Conservation (phyloP, 2,329 filamentous ascomycete genomes). For the Penicillium freii region DNA sequence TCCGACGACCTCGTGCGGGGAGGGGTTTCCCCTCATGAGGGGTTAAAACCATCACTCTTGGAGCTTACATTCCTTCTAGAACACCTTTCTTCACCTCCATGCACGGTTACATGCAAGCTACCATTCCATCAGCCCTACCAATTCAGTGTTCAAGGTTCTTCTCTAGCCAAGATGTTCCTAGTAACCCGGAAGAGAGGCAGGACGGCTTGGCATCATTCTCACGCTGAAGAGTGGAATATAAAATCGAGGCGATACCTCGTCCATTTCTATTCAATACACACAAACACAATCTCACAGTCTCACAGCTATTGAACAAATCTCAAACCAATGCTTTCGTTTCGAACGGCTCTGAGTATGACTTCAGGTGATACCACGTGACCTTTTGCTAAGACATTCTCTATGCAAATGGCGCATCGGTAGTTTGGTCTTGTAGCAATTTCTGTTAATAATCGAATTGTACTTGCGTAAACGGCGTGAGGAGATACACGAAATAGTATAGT, state of each 20-base stretch:
- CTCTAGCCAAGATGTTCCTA: background rate
- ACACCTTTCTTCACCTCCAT: no score
- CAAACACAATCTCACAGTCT: background rate
- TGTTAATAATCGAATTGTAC: no score
- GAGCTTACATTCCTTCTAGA: background rate
- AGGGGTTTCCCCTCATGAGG: constrained; percentile 8
- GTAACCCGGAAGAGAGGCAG: background rate
- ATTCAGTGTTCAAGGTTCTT: background rate
- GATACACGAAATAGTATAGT: no score
- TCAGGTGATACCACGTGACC: no score
- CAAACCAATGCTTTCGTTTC: no score
- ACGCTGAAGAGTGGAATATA: background rate
- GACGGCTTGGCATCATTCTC: background rate
- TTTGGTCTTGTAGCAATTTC: no score
- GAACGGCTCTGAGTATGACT: no score
- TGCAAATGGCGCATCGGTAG: no score
- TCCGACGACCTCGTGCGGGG: background rate
- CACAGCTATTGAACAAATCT: background rate
- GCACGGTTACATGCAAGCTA: no score
- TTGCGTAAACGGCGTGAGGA: no score
- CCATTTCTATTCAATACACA: background rate
- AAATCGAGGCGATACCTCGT: background rate
- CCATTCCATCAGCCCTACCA: background rate
- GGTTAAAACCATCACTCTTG: background rate
- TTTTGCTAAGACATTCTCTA: no score